Percentiles rank a stretch among this genome's conserved stretches.
Evolutionary conservation across 805 yeast genomes (phyloP).

Genomic region (Kazachstania kunashirensis): DNA sequence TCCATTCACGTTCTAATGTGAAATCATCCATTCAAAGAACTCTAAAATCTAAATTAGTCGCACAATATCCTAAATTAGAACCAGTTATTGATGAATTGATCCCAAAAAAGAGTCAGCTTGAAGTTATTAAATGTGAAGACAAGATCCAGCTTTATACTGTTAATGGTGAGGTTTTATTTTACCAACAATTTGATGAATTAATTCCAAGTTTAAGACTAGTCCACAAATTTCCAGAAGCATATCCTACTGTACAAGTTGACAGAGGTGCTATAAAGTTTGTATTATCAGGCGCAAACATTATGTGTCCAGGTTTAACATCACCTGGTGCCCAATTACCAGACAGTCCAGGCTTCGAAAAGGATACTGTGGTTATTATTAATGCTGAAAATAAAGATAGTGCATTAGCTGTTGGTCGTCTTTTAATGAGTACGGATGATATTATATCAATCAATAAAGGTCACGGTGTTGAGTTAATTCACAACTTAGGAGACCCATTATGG

Average conservation of each 20-base stretch:
- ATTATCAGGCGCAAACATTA: conserved; percentile 89
- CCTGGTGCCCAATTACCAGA: conserved; percentile 78
- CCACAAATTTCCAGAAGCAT: conserved; percentile 72
- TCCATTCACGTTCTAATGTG: conserved; percentile 83
- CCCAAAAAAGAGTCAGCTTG: conserved; percentile 81
- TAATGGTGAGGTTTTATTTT: conserved; percentile 64
- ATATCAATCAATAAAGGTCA: conserved; percentile 75
- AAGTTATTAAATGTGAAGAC: conserved; percentile 80
- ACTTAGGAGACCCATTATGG: conserved; percentile 88
- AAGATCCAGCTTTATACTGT: conserved; percentile 68
- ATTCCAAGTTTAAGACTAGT: conserved; percentile 68
- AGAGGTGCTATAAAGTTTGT: conserved; percentile 95
- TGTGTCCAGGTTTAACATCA: conserved; percentile 92
- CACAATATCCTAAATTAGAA: conserved; percentile 67
- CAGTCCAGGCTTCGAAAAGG: conserved; percentile 45
- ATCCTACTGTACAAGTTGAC: conserved; percentile 84
- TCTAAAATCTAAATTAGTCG: conserved; percentile 63
- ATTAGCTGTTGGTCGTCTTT: conserved; percentile 77
- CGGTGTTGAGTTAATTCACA: conserved; percentile 76
- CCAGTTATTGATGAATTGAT: conserved; percentile 68
- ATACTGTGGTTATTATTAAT: conserved; percentile 65
- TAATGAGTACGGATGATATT: conserved; percentile 85
- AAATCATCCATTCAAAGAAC: conserved; percentile 91
- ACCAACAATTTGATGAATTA: conserved; percentile 71
- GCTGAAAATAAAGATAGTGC: conserved; percentile 93